Evolutionary conservation across 768 basidiomycete genomes (phyloP), one percentile per base, ranked within the genome.

Genomic region (Lentinula aciculospora): DNA sequence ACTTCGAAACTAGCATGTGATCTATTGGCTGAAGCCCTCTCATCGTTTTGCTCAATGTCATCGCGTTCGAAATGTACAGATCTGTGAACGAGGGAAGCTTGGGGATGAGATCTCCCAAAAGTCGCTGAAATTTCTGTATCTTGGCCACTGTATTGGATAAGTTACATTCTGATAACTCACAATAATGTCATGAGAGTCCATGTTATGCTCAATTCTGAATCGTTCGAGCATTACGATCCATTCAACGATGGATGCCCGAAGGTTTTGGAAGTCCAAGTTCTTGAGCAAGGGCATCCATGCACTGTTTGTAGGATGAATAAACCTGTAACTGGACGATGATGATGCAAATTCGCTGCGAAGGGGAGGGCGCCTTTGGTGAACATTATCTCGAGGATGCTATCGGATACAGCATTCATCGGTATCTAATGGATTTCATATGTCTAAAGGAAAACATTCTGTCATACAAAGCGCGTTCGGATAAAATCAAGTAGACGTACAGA

Each of bases 401-500:
- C 29, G 12, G 47, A 48, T 28, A 28, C 28, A 3, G 28, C 47
- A 17, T 48, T 27, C 25, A 48, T 48, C 10, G 47, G 27, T 15
- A 48, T 28, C 47, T 27, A 48, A 15, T 31, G 12, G 37, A 5
- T 9, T 39, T 39, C 37, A n/a, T n/a, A n/a, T n/a, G n/a, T n/a
- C n/a, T n/a, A n/a, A n/a, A n/a, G n/a, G n/a, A n/a, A n/a, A n/a
- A n/a, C n/a, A n/a, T n/a, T n/a, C n/a, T n/a, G n/a, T n/a, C n/a
- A n/a, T n/a, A n/a, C n/a, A n/a, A n/a, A n/a, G n/a, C n/a, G n/a
- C n/a, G n/a, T n/a, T n/a, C n/a, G n/a, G n/a, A n/a, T n/a, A n/a
- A n/a, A n/a, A n/a, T n/a, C n/a, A 23, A 42, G 40, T 13, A 42
- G 21, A 64, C 62, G 58, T 49, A 71, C 68, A 19, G 67, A 68